phyloP scores from a whole-genome alignment of 148 eudicot species.

The Rhododendron ferrugineum region DNA sequence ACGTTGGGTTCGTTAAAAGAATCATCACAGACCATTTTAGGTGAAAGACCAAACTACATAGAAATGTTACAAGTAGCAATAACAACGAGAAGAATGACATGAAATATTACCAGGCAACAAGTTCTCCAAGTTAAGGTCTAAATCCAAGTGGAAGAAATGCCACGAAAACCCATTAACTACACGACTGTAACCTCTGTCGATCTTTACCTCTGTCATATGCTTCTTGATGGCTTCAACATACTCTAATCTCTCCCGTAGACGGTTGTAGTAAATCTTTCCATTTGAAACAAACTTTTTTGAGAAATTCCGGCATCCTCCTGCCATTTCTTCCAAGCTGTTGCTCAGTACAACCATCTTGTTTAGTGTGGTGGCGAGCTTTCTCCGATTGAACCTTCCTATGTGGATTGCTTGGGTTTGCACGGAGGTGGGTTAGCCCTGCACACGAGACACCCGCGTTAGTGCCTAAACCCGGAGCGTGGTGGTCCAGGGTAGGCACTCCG shows the following conservation, averaged over 20 bases:
- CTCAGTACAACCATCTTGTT: slow-evolving; percentile 1
- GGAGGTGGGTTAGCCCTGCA: no score
- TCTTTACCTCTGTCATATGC: neutral
- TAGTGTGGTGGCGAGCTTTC: no score
- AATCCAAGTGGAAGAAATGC: slow-evolving; percentile 5
- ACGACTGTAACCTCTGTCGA: neutral
- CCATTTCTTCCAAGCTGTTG: neutral
- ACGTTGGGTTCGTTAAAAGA: neutral
- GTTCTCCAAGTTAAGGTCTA: neutral
- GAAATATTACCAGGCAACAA: neutral
- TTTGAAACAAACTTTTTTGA: neutral
- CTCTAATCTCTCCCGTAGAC: neutral
- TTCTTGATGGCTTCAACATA: slow-evolving; percentile 4
- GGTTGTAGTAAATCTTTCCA: neutral
- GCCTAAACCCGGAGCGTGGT: no score
- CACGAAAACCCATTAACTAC: neutral
- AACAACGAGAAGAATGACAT: neutral
- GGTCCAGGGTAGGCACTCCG: no score
- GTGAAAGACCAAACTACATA: neutral
- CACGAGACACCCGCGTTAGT: no score
- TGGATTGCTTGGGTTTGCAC: no score
- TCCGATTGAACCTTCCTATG: no score
- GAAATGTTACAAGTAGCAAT: neutral
- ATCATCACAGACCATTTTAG: neutral
- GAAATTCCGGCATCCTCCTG: neutral